Evolutionary conservation across 495 filamentous ascomycete genomes (phyloP).

Genomic region (Hypoxylon crocopeplum): DNA sequence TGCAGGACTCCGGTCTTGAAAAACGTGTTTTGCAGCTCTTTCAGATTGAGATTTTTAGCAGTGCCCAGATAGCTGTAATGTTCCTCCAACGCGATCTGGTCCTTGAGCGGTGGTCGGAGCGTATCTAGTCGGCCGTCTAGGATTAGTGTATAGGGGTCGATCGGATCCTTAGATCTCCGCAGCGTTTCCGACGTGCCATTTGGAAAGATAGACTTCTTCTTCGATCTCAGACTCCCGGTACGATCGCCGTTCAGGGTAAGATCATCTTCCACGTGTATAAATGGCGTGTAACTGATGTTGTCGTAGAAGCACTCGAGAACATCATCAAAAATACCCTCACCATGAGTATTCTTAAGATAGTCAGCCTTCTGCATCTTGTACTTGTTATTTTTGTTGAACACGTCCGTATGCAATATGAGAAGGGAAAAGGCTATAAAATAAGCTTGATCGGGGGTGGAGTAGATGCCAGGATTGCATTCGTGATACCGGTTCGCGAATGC

Average conservation of each 20-base stretch:
- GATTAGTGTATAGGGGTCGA: constrained; percentile 94
- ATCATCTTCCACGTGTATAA: constrained; percentile 95
- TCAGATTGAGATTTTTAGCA: constrained; percentile 72
- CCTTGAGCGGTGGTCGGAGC: constrained; percentile 82
- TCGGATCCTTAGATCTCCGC: constrained; percentile 75
- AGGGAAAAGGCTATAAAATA: constrained; percentile 98
- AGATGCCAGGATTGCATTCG: constrained; percentile 98
- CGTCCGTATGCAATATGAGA: constrained; percentile 94
- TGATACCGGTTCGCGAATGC: constrained; percentile 96
- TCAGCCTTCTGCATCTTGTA: constrained; percentile 97
- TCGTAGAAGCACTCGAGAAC: constrained; percentile 97
- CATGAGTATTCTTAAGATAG: constrained; percentile 92
- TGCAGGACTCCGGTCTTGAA: constrained; percentile 90
- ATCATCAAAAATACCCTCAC: constrained; percentile 88
- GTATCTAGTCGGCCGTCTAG: constrained; percentile 85
- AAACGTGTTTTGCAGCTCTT: constrained; percentile 82
- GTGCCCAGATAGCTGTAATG: constrained; percentile 88
- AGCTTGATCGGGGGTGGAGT: constrained; percentile 88
- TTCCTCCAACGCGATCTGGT: constrained; percentile 91
- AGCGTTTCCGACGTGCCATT: constrained; percentile 68
- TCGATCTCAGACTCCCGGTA: constrained; percentile 69
- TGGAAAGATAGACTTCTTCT: constrained; percentile 75
- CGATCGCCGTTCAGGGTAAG: constrained; percentile 79
- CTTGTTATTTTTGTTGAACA: constrained; percentile 99
- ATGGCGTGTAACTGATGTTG: constrained; percentile 97